These are phyloP conservation scores for Epichloe gansuensis DNA, from an alignment of 2,329 filamentous ascomycete species.

Conservation along the genomic window DNA sequence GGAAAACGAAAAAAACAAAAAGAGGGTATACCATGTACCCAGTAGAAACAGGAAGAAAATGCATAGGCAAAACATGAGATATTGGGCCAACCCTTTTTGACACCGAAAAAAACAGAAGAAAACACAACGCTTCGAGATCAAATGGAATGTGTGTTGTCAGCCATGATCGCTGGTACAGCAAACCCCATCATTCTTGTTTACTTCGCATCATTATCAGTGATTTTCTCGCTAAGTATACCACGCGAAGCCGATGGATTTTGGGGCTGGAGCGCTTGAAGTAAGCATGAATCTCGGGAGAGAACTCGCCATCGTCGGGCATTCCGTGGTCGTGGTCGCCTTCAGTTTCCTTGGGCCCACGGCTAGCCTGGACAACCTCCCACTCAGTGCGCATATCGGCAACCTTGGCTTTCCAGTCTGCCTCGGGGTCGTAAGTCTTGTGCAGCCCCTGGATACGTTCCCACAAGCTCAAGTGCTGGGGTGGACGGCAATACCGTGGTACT, in stretches of 20 bases:
- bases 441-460: conserved; percentile 76
- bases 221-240: conserved; percentile 20
- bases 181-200: not conserved
- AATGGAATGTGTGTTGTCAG: too few relatives aligned
- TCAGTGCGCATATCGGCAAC: conserved; percentile 67
- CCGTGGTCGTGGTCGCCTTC: conserved; percentile 23
- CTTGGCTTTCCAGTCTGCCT: conserved; percentile 71
- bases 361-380: conserved; percentile 42
- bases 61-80: too few relatives aligned
- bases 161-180: not conserved
- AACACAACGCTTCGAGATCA: too few relatives aligned
- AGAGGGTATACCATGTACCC: too few relatives aligned
- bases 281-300: conserved; percentile 40
- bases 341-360: conserved; percentile 35
- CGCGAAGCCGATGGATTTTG: conserved; percentile 8
- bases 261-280: conserved; percentile 38
- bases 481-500: conserved; percentile 90
- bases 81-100: too few relatives aligned
- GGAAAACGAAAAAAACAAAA: too few relatives aligned
- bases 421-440: conserved; percentile 72
- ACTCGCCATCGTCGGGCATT: conserved; percentile 35
- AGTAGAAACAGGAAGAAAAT: too few relatives aligned
- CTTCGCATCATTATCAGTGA: conserved; percentile 3
- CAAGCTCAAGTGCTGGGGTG: conserved; percentile 74
- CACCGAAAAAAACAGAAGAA: too few relatives aligned